Evolutionary conservation across 2,329 filamentous ascomycete genomes (phyloP).

Genomic region (Fusarium secorum): DNA sequence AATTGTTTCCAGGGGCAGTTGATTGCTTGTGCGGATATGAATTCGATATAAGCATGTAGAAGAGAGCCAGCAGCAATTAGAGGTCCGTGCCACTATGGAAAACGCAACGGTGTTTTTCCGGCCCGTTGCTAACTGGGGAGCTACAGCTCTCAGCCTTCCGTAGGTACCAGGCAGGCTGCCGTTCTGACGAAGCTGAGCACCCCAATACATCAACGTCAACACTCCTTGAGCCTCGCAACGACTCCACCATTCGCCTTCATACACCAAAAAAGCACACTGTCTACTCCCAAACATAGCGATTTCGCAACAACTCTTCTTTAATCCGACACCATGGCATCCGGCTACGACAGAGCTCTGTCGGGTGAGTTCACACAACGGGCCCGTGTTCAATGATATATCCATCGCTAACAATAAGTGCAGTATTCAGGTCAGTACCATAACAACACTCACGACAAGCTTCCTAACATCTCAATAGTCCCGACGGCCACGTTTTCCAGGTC

Average conservation of each 20-base stretch:
- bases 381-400: conserved; percentile 44
- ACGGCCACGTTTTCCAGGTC: conserved; percentile 99
- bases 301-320: neutral
- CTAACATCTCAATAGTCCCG: conserved; percentile 76
- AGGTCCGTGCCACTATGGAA: neutral
- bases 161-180: conserved; percentile 47
- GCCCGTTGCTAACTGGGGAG: conserved; percentile 31
- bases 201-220: conserved; percentile 39
- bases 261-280: conserved; percentile 7
- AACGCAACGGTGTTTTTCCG: conserved; percentile 46
- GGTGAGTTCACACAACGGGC: conserved; percentile 67
- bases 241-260: conserved; percentile 21
- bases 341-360: conserved; percentile 98
- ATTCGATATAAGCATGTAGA: neutral
- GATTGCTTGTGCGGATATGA: neutral
- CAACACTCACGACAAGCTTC: neutral
- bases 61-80: neutral
- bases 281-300: neutral
- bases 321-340: conserved; percentile 74
- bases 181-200: conserved; percentile 51
- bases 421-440: conserved; percentile 74
- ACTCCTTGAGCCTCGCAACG: conserved; percentile 29
- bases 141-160: conserved; percentile 44
- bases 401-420: conserved; percentile 63
- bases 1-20: neutral